Base-by-base conservation (phyloP, 2,329 filamentous ascomycete genomes). In the Talaromyces verruculosus region DNA sequence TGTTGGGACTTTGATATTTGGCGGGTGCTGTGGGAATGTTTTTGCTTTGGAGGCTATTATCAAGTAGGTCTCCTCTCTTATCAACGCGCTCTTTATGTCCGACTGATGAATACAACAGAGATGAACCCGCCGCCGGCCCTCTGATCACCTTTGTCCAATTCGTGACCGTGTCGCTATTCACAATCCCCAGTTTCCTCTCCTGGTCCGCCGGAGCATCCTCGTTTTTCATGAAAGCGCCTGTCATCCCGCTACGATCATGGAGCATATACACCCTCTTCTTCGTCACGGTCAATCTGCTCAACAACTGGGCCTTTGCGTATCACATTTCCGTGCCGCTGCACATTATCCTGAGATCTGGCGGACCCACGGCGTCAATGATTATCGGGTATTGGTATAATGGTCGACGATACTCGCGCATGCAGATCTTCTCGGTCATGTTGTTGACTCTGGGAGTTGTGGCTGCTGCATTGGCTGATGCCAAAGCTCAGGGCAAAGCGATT, bases 231-330 rank as follows among this genome's bases (percentile, higher is more conserved):
- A 87, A 87, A 65, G 87, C 87, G 19, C 93, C 93, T 70, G 88
- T 87, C 61, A 92, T 98, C 3, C 95, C 95, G 0, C 82, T 98
- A 64, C 84, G 85, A 58, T 90, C 92, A 75, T 98, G 95, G 93
- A 75, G 91, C 60, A 83, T 94, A 73, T 97, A 96, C 75, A 97
- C 97, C 49, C 82, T 90, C 3, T 86, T 97, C 71, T 98, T 98
- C 80, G 95, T 96, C 77, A 86, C 87, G 68, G 95, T 99, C 79
- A 99, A 98, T 73, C 88, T 98, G 66, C 81, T 99, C 74, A 99
- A 99, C 80, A 99, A 99, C 73, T 94, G 94, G 83, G 95, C 94
- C 6, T 99, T 99, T 78, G 93, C 92, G 68, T 99, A 97, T 80
- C 89, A 93, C 72, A 98, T 99, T 65, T 97, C 93, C 6, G 92